These are phyloP conservation scores for Salvia miltiorrhiza DNA, from an alignment of 257 asterid species.

Conservation along the genomic window DNA sequence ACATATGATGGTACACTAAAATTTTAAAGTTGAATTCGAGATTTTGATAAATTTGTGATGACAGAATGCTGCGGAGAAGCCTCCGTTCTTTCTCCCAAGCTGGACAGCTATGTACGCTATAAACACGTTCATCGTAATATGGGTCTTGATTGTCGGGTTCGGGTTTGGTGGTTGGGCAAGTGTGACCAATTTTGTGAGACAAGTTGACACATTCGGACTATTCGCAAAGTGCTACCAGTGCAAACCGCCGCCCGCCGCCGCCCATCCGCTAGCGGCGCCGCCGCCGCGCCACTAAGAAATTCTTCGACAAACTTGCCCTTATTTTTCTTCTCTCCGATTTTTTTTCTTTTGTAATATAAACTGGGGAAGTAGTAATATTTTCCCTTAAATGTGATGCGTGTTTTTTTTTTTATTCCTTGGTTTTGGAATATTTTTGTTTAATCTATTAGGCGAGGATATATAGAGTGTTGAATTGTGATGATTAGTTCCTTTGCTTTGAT, in stretches of 20 bases:
- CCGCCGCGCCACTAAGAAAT: constrained; percentile 27
- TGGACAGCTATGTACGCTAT: constrained; percentile 72
- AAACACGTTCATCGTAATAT: constrained; percentile 54
- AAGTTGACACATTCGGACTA: constrained; percentile 68
- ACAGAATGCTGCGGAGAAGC: constrained; percentile 94
- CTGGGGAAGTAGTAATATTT: constrained; percentile 33
- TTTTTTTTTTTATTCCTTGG: constrained; percentile 4
- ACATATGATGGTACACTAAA: not conserved
- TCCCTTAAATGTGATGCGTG: constrained; percentile 32
- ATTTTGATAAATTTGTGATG: not conserved
- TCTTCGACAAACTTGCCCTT: not conserved
- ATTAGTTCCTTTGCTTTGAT: constrained; percentile 29
- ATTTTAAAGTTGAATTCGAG: not conserved
- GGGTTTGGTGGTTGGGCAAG: constrained; percentile 99
- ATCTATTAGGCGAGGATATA: constrained; percentile 27
- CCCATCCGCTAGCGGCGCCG: constrained; percentile 20
- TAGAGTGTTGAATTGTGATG: constrained; percentile 44
- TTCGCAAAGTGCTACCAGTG: constrained; percentile 88
- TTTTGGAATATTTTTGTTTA: constrained; percentile 16
- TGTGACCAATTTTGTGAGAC: constrained; percentile 61
- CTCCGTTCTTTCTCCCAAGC: constrained; percentile 75
- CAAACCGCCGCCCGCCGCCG: constrained; percentile 35
- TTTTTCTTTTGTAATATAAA: constrained; percentile 34
- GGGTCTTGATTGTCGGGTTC: constrained; percentile 67
- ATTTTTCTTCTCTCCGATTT: not conserved